These are phyloP conservation scores for Thelonectria discophora DNA, from an alignment of 2,329 filamentous ascomycete genomes.

Conservation along the genomic window DNA sequence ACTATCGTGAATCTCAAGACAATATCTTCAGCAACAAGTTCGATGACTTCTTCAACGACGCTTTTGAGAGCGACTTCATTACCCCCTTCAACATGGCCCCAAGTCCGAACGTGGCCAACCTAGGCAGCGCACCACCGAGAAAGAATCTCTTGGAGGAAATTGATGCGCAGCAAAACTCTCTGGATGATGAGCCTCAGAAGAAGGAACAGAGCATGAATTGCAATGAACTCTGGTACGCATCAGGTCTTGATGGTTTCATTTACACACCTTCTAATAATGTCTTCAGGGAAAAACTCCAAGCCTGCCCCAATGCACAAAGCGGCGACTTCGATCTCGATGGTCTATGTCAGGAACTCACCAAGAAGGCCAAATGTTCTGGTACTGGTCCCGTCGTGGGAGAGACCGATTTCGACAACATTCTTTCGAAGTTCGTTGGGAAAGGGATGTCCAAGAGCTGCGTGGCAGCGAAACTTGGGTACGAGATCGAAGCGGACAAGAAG, in stretches of 20 bases:
- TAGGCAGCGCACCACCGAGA: slow-evolving; percentile 51
- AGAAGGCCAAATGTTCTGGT: slow-evolving; percentile 95
- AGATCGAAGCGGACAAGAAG: slow-evolving; percentile 47
- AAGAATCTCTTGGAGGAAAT: slow-evolving; percentile 81
- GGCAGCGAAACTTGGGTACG: slow-evolving; percentile 67
- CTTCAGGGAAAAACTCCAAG: slow-evolving; percentile 86
- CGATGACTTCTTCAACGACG: slow-evolving; percentile 78
- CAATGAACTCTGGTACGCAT: slow-evolving; percentile 88
- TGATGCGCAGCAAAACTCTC: slow-evolving; percentile 75
- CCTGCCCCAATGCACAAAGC: slow-evolving; percentile 84
- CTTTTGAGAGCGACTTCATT: slow-evolving; percentile 81
- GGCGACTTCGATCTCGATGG: slow-evolving; percentile 95
- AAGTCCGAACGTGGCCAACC: slow-evolving; percentile 49
- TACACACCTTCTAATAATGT: slow-evolving; percentile 50
- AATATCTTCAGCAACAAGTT: slow-evolving; percentile 77
- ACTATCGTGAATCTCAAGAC: slow-evolving; percentile 90
- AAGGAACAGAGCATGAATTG: slow-evolving; percentile 75
- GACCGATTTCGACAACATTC: slow-evolving; percentile 83
- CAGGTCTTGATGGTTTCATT: background rate
- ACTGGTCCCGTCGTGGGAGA: slow-evolving; percentile 89
- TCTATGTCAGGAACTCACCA: slow-evolving; percentile 89
- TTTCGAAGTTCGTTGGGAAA: slow-evolving; percentile 70
- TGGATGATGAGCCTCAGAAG: slow-evolving; percentile 70
- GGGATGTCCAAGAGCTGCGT: slow-evolving; percentile 48
- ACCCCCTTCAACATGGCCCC: slow-evolving; percentile 78